These are phyloP conservation scores for Diplodia corticola DNA, from an alignment of 2,329 filamentous ascomycete genomes.

Conservation along the genomic window DNA sequence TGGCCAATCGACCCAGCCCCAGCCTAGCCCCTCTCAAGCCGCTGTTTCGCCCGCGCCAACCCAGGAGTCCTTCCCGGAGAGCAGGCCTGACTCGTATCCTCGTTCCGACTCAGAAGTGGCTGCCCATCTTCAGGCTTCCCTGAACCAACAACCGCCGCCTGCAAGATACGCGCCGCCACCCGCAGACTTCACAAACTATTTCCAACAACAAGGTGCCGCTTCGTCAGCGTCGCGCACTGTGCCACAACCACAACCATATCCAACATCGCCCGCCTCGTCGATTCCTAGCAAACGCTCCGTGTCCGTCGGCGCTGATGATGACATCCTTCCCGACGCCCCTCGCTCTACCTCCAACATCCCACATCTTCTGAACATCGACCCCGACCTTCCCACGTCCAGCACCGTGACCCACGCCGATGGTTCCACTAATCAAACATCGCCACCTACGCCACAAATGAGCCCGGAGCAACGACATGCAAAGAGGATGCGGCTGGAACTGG, in stretches of 20 bases:
- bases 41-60: conserved; percentile 12
- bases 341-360: conserved; percentile 20
- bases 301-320: conserved; percentile 7
- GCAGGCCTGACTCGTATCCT: conserved; percentile 6
- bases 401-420: not conserved
- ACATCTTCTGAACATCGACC: conserved; percentile 19
- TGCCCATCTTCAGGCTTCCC: conserved; percentile 16
- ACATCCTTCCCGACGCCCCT: conserved; percentile 6
- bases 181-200: conserved; percentile 20
- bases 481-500: conserved; percentile 13
- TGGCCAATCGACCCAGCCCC: not conserved
- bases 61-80: conserved; percentile 16
- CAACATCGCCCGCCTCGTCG: conserved; percentile 18
- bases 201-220: not conserved
- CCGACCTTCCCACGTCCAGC: conserved; percentile 1
- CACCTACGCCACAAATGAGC: conserved; percentile 16
- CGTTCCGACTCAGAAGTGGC: conserved; percentile 20
- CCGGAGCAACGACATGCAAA: conserved; percentile 20
- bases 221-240: conserved; percentile 5
- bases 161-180: conserved; percentile 14
- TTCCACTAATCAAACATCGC: not conserved
- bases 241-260: conserved; percentile 17
- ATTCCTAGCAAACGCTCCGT: conserved; percentile 21
- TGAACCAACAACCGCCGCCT: conserved; percentile 3
- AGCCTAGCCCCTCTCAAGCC: conserved; percentile 14